Evolutionary conservation across 495 filamentous ascomycete species (phyloP), one percentile per base, ranked within the genome.

Genomic region (Podospora didyma): DNA sequence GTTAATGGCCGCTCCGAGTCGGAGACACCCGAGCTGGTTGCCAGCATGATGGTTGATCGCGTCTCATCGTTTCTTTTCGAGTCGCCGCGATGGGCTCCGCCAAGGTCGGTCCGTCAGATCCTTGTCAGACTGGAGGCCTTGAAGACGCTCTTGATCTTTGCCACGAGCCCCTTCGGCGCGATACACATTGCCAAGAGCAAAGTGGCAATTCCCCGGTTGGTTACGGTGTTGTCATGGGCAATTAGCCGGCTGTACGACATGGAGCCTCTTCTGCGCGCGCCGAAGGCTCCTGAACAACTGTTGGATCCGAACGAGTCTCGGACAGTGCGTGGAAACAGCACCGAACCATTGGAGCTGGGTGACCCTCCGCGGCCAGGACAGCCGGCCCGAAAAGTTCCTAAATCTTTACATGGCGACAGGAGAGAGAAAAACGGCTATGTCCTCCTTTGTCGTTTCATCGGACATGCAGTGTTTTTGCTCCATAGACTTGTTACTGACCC

Each of bases 211-310:
- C 73, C 75, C 9, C 67, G 74, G 4, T 52, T 76, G 1, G 73
- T 73, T 2, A 70, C 70, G 1, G 55, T 69, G 0, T 58, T 79
- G 35, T 71, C 64, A 24, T 73, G 67, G 53, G 71, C 70, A 20
- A 69, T 80, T 46, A 75, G 78, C 48, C 62, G 67, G 54, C 65
- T 78, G 21, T 78, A 78, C 58, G 71, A 79, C 41, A 58, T 69
- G 16, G 72, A 78, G 35, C 55, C 66, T 56, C 61, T 60, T 11
- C 61, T 51, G 12, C 42, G 26, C 3, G 17, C 17, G 19, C n/a
- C 21, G 22, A 46, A 19, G 19, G 4, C 24, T 1, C 39, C 44
- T 20, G 46, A 10, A 2, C 22, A 9, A 19, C 21, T 1, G 1
- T 17, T 17, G 17, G 24, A 23, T 21, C 7, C 34, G 1, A 23